phyloP scores from a whole-genome alignment of 2,329 filamentous ascomycete genomes.

The Davidsoniella virescens region DNA sequence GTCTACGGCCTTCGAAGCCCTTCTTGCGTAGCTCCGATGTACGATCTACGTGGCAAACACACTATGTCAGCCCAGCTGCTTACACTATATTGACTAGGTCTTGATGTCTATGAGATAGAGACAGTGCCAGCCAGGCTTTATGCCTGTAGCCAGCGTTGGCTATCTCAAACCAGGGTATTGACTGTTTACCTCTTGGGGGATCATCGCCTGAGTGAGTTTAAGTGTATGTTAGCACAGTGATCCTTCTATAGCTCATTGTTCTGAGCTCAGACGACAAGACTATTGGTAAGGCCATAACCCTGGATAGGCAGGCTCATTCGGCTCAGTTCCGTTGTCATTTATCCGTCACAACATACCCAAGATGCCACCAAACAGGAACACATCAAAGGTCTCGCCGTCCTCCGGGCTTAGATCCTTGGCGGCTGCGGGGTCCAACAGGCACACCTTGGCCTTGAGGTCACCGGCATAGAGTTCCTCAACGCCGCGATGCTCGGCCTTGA shows the following conservation, averaged over 20 bases:
- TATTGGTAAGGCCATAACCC: neutral
- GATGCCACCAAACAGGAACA: constrained; percentile 92
- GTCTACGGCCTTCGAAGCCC: constrained; percentile 70
- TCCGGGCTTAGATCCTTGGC: constrained; percentile 65
- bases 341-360: constrained; percentile 44
- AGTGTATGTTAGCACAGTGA: constrained; percentile 9
- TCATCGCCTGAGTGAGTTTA: constrained; percentile 53
- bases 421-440: constrained; percentile 76
- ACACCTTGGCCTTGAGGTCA: constrained; percentile 55
- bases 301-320: neutral
- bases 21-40: constrained; percentile 93
- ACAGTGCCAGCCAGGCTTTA: too few relatives aligned
- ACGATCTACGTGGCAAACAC: constrained; percentile 44
- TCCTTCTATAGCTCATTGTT: neutral
- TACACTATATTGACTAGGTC: neutral
- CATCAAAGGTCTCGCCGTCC: constrained; percentile 70
- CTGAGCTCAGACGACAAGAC: neutral
- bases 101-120: neutral
- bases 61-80: neutral
- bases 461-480: constrained; percentile 69
- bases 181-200: constrained; percentile 60
- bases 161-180: neutral
- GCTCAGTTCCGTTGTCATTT: neutral
- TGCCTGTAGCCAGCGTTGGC: too few relatives aligned
- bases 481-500: constrained; percentile 57